Evolutionary conservation across 768 basidiomycete species (phyloP).

Genomic region (Albatrellus ellisii): DNA sequence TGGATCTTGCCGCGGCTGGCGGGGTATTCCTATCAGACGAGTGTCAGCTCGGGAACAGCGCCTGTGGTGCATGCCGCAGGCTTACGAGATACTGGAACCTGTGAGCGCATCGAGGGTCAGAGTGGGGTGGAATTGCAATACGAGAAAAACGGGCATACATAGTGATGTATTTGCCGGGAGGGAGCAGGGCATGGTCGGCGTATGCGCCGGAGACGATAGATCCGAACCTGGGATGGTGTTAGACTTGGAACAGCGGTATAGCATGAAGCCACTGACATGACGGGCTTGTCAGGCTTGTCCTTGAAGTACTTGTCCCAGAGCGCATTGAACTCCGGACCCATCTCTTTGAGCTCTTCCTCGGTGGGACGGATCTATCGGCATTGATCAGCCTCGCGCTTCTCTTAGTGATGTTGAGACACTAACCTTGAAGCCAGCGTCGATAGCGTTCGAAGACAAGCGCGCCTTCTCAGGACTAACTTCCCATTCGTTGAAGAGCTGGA

Average conservation of each 20-base stretch:
- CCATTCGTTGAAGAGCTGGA: conserved; percentile 47
- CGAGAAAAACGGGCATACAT: conserved; percentile 29
- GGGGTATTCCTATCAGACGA: conserved; percentile 58
- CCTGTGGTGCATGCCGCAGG: not conserved
- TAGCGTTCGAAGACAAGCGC: conserved; percentile 52
- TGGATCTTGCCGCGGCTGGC: conserved; percentile 66
- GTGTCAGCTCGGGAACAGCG: not conserved
- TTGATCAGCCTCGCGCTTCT: not conserved
- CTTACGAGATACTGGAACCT: conserved; percentile 54
- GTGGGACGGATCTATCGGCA: conserved; percentile 49
- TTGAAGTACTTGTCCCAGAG: conserved; percentile 64
- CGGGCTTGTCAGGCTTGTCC: conserved; percentile 70
- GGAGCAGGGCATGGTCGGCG: conserved; percentile 56
- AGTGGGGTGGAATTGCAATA: not conserved
- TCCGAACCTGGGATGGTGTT: conserved; percentile 31
- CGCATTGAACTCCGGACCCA: conserved; percentile 65
- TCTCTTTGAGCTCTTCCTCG: conserved; percentile 56
- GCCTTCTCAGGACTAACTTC: conserved; percentile 56
- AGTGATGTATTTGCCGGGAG: conserved; percentile 59
- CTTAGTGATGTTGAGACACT: not conserved
- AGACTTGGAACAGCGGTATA: conserved; percentile 4
- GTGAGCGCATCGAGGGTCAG: not conserved
- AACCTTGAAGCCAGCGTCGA: conserved; percentile 68
- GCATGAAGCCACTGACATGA: conserved; percentile 31
- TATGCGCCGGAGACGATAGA: conserved; percentile 60